A percentile compares a stretch with the other conserved stretches of the same genome.
Evolutionary conservation across 116 monocot species (phyloP).

Genomic region (Trichopus zeylanicus): DNA sequence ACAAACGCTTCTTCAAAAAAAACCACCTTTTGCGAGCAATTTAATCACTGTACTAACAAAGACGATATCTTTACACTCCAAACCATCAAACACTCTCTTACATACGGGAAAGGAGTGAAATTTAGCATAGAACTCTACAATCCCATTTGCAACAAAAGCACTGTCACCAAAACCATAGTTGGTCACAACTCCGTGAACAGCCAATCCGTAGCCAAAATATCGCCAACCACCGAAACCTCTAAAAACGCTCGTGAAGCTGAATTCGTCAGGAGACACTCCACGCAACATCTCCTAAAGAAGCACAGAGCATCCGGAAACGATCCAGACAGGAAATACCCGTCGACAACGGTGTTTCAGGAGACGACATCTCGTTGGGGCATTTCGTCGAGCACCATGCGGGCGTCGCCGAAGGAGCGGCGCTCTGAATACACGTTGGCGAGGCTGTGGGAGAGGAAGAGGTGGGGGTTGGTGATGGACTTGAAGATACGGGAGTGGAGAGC

Average conservation of each 20-base stretch:
- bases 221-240: not conserved
- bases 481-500: conserved; percentile 6
- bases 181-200: conserved; percentile 9
- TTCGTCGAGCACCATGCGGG: conserved; percentile 11
- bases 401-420: not conserved
- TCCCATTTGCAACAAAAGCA: conserved; percentile 19
- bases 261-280: conserved; percentile 10
- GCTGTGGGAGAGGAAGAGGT: conserved; percentile 10
- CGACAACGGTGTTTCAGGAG: conserved; percentile 15
- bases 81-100: conserved; percentile 9
- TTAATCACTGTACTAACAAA: conserved; percentile 18
- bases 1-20: conserved; percentile 11
- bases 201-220: conserved; percentile 1
- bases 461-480: conserved; percentile 1
- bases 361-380: conserved; percentile 14
- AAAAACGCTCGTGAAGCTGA: conserved; percentile 11
- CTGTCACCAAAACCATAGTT: conserved; percentile 11
- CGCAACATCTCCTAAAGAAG: conserved; percentile 13
- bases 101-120: not conserved
- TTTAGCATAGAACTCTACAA: conserved; percentile 14
- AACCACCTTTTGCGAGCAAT: conserved; percentile 10
- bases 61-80: conserved; percentile 16
- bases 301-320: not conserved
- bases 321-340: conserved; percentile 7
- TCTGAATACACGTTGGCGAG: conserved; percentile 12